Conservation (phyloP, 345 rosid genomes). For the Rhodamnia argentea region DNA sequence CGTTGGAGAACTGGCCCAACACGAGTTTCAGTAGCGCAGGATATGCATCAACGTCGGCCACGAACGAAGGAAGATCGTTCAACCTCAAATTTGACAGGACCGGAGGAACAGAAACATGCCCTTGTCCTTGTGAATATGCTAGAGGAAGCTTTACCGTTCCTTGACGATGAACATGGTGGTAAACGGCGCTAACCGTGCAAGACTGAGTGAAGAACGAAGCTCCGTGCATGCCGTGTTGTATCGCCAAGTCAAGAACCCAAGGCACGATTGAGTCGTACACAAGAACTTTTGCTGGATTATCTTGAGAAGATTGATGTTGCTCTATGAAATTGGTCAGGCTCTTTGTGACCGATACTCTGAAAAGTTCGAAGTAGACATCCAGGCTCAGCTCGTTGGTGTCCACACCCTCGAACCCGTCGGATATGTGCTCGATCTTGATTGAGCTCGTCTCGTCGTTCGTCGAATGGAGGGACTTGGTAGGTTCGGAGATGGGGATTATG, state of each 20-base stretch:
- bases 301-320: not conserved
- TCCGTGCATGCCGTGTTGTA: not conserved
- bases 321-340: conserved; percentile 2
- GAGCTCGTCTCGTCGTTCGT: not conserved
- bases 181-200: conserved; percentile 9
- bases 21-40: not conserved
- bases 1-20: not conserved
- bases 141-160: not conserved
- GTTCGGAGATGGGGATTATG: not conserved
- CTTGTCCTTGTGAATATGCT: not conserved
- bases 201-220: conserved; percentile 18
- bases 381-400: not conserved
- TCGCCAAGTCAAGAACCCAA: conserved; percentile 19
- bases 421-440: conserved; percentile 2
- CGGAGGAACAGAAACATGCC: not conserved
- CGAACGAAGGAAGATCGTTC: not conserved
- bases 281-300: conserved; percentile 3
- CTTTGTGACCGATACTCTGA: not conserved
- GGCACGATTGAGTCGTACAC: conserved; percentile 20
- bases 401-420: conserved; percentile 7
- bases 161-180: not conserved
- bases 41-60: not conserved
- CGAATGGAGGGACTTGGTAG: not conserved
- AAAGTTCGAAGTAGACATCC: not conserved
- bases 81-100: not conserved